Evolutionary conservation across 106 monocot species (phyloP), one percentile per base, ranked within the genome.

Genomic region (Allium cepa): DNA sequence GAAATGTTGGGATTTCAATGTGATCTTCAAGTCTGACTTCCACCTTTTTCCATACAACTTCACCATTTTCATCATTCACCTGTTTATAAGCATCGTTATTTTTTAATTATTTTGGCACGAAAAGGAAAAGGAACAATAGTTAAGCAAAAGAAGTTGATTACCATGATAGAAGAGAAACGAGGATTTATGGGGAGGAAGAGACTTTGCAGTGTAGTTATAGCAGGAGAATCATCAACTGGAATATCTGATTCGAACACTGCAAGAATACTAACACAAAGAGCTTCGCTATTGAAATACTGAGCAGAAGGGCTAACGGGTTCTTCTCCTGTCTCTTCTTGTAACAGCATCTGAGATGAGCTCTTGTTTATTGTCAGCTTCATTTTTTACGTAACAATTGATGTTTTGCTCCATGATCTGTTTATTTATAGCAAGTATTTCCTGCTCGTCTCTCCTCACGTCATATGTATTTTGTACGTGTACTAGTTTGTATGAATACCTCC

Each of bases 121-220:
- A 22, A 26, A 61, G 17, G 60, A 61, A 61, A 4, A 4, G 36
- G 36, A 61, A 22, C 11, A 26, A 26, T 10, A 8, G 17, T 11
- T 61, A 1, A 61, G 26, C 22, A 22, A 22, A 22, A 22, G 22
- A 22, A 22, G 22, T 22, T 22, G 22, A 17, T 45, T 60, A 78
- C 86, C 83, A 90, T 90, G 70, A 86, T 66, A n/a, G 83, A 86
- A 28, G 90, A 86, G 79, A 86, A 86, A 10, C 86, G 83, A 10
- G 81, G 74, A 51, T 66, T 84, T 57, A 87, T 63, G 26, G 90
- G 90, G 51, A 90, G 36, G 56, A 91, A 75, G 17, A 74, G 26
- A 50, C 71, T 84, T 70, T 81, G 46, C 27, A 91, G 49, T 0
- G 77, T 69, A 5, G 49, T 49, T 53, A 79, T 57, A 14, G 84